Conservation (phyloP, 1,284 basidiomycete species). For the Cryptococcus depauperatus region DNA sequence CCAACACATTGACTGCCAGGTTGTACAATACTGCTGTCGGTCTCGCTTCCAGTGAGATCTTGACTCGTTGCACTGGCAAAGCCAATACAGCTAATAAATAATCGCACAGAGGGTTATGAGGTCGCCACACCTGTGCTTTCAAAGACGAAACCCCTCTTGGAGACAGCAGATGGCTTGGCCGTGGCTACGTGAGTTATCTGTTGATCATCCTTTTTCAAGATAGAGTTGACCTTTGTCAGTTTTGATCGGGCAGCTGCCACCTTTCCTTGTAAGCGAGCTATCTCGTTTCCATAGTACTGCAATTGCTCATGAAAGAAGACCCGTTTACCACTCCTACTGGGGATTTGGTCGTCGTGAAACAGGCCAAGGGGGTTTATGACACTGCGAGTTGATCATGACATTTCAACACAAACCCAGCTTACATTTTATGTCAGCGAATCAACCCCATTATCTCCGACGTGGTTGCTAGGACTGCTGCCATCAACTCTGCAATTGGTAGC, state of each 20-base stretch:
- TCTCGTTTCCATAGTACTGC: neutral
- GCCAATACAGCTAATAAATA: too few relatives aligned
- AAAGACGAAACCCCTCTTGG: constrained; percentile 39
- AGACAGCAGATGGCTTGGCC: constrained; percentile 41
- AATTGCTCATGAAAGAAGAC: constrained; percentile 19
- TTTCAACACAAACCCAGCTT: neutral
- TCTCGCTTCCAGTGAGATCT: constrained; percentile 34
- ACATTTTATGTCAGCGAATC: constrained; percentile 22
- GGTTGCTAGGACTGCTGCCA: constrained; percentile 32
- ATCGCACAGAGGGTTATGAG: constrained; percentile 38
- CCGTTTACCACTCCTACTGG: constrained; percentile 44
- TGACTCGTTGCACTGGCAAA: too few relatives aligned
- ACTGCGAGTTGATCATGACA: constrained; percentile 20
- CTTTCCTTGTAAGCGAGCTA: constrained; percentile 39
- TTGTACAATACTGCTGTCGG: constrained; percentile 37
- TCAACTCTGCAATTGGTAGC: constrained; percentile 38
- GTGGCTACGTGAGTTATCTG: constrained; percentile 34
- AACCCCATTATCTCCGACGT: constrained; percentile 37
- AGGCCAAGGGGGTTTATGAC: constrained; percentile 43
- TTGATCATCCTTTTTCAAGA: neutral
- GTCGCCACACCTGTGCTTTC: constrained; percentile 39
- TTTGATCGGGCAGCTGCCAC: constrained; percentile 42
- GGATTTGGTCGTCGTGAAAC: constrained; percentile 43
- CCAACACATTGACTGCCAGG: constrained; percentile 33
- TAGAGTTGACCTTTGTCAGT: constrained; percentile 6